Base-by-base conservation (phyloP, 2,329 filamentous ascomycete genomes). In the Exophiala aquamarina region DNA sequence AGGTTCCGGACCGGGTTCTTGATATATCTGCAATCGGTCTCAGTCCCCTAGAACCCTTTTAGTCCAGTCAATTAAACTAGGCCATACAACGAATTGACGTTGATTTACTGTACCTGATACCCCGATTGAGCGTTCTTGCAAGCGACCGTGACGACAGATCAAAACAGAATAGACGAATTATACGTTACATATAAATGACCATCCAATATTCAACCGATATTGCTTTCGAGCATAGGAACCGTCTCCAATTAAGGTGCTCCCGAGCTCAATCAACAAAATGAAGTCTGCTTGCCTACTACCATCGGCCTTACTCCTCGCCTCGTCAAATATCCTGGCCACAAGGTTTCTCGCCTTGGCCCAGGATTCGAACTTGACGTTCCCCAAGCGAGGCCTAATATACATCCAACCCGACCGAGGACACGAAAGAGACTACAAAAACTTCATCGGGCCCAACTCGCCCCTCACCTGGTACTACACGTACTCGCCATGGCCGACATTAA, bases 381-480 rank as follows among this genome's bases (percentile, higher is more conserved):
- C 72, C 13, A 91, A 91, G 66, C 85, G 88, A 57, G 87, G 87
- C 20, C 83, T 93, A 42, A 78, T 82, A 60, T 87, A 83, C 66
- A 78, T 87, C 14, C 76, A 80, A 5, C 78, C 81, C 49, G 54
- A 68, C 4, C 6, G 11, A 26, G 63, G 77, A 1, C 69, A 75
- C 47, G 74, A 80, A 1, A 49, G 71, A 13, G 87, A 92, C 67
- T 81, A 89, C 68, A 63, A 74, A 37, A 73, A 86, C 59, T 91
- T 86, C 84, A 69, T 74, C 9, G 64, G 72, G 34, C 42, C 70
- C 4, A 74, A 72, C 29, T 79, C 77, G 14, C 78, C 82, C 33
- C 68, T 92, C 45, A 85, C 82, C 3, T 93, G 88, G 88, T 93
- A 93, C 73, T 93, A 92, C 76, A 92, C 91, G 71, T 93, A 91